phyloP scores from a whole-genome alignment of 768 basidiomycete species.

The Lactifluus subvellereus region DNA sequence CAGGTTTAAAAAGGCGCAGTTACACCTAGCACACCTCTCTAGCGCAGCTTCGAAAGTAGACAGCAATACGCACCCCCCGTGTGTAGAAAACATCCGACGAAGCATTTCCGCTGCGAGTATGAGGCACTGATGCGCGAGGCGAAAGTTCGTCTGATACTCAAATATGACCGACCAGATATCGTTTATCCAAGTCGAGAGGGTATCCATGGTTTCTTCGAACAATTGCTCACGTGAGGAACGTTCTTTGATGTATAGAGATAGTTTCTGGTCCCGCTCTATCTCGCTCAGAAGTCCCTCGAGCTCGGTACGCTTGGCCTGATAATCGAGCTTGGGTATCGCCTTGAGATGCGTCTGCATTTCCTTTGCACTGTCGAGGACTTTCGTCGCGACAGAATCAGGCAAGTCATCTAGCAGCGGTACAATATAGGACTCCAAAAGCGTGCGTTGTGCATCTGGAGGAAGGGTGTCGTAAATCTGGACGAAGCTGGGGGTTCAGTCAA shows the following conservation, averaged over 20 bases:
- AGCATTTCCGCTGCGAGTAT: conserved; percentile 46
- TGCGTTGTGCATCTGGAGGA: conserved; percentile 47
- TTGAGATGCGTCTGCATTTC: conserved; percentile 36
- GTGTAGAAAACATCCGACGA: conserved; percentile 37
- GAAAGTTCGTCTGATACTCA: conserved; percentile 50
- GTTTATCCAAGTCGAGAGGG: conserved; percentile 51
- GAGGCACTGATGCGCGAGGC: conserved; percentile 50
- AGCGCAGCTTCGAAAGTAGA: conserved; percentile 13
- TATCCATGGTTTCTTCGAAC: conserved; percentile 49
- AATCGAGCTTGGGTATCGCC: conserved; percentile 44
- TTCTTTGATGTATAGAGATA: conserved; percentile 44
- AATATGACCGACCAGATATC: conserved; percentile 60
- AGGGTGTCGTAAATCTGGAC: conserved; percentile 40
- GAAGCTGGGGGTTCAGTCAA: background rate
- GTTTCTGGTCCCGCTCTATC: conserved; percentile 48
- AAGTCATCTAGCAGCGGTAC: conserved; percentile 43
- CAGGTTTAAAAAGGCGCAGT: conserved; percentile 45
- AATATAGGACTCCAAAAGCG: conserved; percentile 46
- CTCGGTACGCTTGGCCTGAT: conserved; percentile 50
- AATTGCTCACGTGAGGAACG: conserved; percentile 50
- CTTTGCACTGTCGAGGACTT: conserved; percentile 38
- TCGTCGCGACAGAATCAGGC: conserved; percentile 35
- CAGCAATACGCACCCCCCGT: conserved; percentile 32
- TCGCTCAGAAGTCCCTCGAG: conserved; percentile 48
- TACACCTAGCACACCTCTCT: conserved; percentile 39